phyloP scores from a whole-genome alignment of 2,329 filamentous ascomycete genomes.

The Aspergillus brunneoviolaceus region DNA sequence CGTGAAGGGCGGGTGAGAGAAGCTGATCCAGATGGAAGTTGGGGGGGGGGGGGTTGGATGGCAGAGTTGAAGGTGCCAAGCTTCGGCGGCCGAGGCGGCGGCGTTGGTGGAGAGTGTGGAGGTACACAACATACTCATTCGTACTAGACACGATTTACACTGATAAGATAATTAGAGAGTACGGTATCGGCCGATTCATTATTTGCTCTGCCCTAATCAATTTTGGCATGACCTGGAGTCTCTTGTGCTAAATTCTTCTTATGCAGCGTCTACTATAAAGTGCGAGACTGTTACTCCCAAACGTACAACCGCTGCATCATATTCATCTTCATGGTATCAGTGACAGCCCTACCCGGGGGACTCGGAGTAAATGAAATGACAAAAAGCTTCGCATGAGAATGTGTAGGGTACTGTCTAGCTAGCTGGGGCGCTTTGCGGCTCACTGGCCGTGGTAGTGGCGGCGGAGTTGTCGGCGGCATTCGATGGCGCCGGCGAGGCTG shows the following conservation, averaged over 20 bases:
- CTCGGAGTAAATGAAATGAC: neutral
- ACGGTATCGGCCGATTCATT: no score
- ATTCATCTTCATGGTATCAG: neutral
- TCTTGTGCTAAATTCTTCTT: neutral
- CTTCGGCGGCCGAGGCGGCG: conserved; percentile 5
- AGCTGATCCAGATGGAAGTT: neutral
- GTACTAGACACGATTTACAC: neutral
- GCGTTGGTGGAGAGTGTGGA: neutral
- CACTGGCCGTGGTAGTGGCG: conserved; percentile 9
- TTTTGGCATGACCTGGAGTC: neutral
- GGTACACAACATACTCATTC: no score
- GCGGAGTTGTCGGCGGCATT: conserved; percentile 21
- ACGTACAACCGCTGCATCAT: neutral
- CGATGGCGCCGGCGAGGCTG: conserved; percentile 28
- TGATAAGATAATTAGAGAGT: no score
- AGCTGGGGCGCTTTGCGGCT: conserved; percentile 31
- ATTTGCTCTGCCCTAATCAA: no score
- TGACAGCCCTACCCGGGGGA: neutral
- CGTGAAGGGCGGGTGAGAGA: neutral
- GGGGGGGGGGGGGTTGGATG: neutral
- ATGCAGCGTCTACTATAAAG: neutral
- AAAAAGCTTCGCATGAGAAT: conserved; percentile 3
- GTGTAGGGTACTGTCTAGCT: conserved; percentile 23
- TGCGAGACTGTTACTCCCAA: neutral
- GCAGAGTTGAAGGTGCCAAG: conserved; percentile 12